Evolutionary conservation across 306 rosid species (phyloP), one percentile per base, ranked within the genome.

Genomic region (Cercis canadensis): DNA sequence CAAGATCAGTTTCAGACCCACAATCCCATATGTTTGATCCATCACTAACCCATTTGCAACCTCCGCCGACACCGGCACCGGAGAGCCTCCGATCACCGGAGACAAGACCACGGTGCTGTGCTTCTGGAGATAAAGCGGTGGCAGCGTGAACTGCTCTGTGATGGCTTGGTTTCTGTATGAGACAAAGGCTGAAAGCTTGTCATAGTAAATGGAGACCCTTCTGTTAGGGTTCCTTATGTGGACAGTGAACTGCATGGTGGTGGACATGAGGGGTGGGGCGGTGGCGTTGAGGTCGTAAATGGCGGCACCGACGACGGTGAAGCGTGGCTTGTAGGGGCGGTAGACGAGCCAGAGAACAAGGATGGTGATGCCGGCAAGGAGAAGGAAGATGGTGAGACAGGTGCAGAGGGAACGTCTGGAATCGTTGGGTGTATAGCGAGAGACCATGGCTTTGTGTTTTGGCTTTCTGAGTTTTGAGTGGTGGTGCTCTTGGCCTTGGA

Each of bases 341-440:
- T 92, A 92, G 66, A 92, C 87, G 4, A 94, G 90, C 97, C 97
- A 92, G 14, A 90, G 77, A 18, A 81, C 60, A 29, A 90, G 87
- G 62, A 67, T 40, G 6, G 81, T 78, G 80, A 75, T 71, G 56
- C 97, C 93, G 8, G 69, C 69, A 24, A 90, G 0, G 49, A 90
- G 84, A 79, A 92, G 82, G 70, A 88, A 67, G 81, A 88, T 52
- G 51, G 84, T 57, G 74, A 92, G 17, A 82, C 82, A 76, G 10
- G 85, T 74, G 87, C 87, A 86, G 51, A 86, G 32, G 32, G 72
- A 53, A n/a, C 81, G 82, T 72, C 57, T 58, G 68, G 37, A 51
- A 44, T 44, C 15, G 7, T 37, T 8, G 56, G 15, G 5, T 34
- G 2, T 24, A 24, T 24, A 24, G 29, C 29, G 29, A 24, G 29